phyloP scores from a whole-genome alignment of 2,329 filamentous ascomycete genomes.

The Chaetomiaceae sp. region DNA sequence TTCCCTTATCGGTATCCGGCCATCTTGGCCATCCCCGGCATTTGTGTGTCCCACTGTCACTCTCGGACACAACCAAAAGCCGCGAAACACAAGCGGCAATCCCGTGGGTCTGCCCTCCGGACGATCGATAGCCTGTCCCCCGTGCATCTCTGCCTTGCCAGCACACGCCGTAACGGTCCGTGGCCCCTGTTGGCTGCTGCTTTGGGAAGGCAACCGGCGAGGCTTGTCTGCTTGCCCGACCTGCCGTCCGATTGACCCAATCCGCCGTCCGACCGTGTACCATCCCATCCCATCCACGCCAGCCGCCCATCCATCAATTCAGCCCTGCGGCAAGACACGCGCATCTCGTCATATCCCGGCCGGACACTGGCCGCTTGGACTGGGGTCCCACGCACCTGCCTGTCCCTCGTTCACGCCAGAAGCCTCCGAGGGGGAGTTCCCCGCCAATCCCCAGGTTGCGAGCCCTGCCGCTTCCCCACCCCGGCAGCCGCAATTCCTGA shows the following conservation, averaged over 20 bases:
- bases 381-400: constrained; percentile 16
- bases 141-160: constrained; percentile 15
- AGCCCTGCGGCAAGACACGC: constrained; percentile 17
- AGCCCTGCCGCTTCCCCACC: constrained; percentile 26
- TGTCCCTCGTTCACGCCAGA: constrained; percentile 8
- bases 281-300: constrained; percentile 5
- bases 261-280: constrained; percentile 6
- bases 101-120: constrained; percentile 17
- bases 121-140: constrained; percentile 19
- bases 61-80: constrained; percentile 6
- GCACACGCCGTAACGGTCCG: constrained; percentile 12
- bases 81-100: constrained; percentile 22
- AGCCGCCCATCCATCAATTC: constrained; percentile 8
- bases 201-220: constrained; percentile 7
- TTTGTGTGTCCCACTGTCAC: constrained; percentile 15
- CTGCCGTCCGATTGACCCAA: background rate
- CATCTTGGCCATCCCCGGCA: constrained; percentile 16
- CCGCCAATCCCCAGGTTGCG: constrained; percentile 27
- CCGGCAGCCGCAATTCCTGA: constrained; percentile 27
- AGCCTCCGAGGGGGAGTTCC: constrained; percentile 14
- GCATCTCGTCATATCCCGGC: constrained; percentile 18
- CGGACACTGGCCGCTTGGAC: constrained; percentile 15
- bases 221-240: background rate
- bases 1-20: background rate
- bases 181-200: constrained; percentile 10